phyloP scores from a whole-genome alignment of 805 yeast species.

The Kluyveromyces nonfermentans region DNA sequence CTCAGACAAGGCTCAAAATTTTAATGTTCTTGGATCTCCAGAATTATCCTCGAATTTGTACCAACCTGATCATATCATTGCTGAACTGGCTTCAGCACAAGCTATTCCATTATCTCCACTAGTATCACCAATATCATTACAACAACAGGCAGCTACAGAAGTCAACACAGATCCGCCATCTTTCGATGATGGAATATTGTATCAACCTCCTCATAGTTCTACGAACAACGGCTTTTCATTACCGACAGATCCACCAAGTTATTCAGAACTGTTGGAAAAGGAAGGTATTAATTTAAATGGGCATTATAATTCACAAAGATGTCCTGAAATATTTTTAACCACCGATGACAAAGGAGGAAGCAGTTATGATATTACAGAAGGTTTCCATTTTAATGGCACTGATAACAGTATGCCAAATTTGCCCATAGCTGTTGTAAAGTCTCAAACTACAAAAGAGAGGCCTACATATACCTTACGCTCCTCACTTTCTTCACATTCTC shows the following conservation, averaged over 20 bases:
- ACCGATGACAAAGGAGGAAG: slow-evolving; percentile 6
- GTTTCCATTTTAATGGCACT: slow-evolving; percentile 27
- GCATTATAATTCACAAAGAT: not conserved
- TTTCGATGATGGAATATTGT: slow-evolving; percentile 37
- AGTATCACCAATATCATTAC: slow-evolving; percentile 38
- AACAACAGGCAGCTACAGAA: slow-evolving; percentile 43
- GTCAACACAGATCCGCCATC: slow-evolving; percentile 60
- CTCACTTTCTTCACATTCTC: slow-evolving; percentile 1
- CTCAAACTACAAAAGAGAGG: slow-evolving; percentile 22
- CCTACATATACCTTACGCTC: slow-evolving; percentile 9
- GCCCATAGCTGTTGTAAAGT: slow-evolving; percentile 28
- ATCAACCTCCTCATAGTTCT: slow-evolving; percentile 17
- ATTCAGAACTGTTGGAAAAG: slow-evolving; percentile 6
- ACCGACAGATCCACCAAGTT: slow-evolving; percentile 9
- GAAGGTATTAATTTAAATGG: slow-evolving; percentile 6
- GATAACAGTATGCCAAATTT: slow-evolving; percentile 20
- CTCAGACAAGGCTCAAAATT: slow-evolving; percentile 1
- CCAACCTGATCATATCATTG: slow-evolving; percentile 41
- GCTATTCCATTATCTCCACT: slow-evolving; percentile 52
- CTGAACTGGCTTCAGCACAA: slow-evolving; percentile 50
- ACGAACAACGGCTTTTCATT: not conserved
- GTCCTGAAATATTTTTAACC: not conserved
- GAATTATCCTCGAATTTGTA: slow-evolving; percentile 40
- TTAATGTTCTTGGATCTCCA: slow-evolving; percentile 17
- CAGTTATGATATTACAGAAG: slow-evolving; percentile 26